Evolutionary conservation across 768 basidiomycete species (phyloP), one percentile per base, ranked within the genome.

Genomic region (Hirschioporus abietinus): DNA sequence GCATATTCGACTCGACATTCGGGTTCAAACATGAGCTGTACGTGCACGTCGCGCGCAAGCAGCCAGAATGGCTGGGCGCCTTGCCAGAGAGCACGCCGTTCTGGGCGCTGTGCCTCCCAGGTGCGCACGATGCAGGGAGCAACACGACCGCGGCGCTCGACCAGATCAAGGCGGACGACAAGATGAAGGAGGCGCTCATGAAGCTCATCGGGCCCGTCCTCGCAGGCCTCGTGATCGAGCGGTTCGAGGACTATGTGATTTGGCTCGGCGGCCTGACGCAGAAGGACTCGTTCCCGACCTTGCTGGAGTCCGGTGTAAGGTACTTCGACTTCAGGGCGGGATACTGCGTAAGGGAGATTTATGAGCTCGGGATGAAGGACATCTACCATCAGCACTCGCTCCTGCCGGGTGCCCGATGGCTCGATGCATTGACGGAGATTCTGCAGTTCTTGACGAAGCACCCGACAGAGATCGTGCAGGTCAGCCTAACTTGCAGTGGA

Each of bases 171-270:
- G 42, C 42, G 15, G 20, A 52, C 20, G 42, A 52, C 42, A 12
- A 52, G 42, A 52, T 52, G 42, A 52, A 52, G 42, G 42, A 52
- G 42, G 42, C 42, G 42, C 42, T 52, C 42, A 52, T 52, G 42
- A 52, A 52, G 42, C 42, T 52, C 42, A 52, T 52, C 12, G 42
- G 42, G 12, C 42, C 42, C 20, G 42, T 20, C 12, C 42, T 52
- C 42, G 42, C 42, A 1, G 42, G 42, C 20, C 42, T 52, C 42
- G 42, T 52, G 15, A 52, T 52, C 15, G 42, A 52, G 15, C 12
- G 42, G 6, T 52, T 52, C 20, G 42, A 52, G 42, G 42, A 52
- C 12, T 52, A 52, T 52, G 42, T 10, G 12, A 52, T 52, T 10
- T 52, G 42, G 42, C 42, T 52, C 12, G 42, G 42, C 6, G 42